Evolutionary conservation across 352 stramenopile genomes (phyloP).

Genomic region (Ophiocytium majus): DNA sequence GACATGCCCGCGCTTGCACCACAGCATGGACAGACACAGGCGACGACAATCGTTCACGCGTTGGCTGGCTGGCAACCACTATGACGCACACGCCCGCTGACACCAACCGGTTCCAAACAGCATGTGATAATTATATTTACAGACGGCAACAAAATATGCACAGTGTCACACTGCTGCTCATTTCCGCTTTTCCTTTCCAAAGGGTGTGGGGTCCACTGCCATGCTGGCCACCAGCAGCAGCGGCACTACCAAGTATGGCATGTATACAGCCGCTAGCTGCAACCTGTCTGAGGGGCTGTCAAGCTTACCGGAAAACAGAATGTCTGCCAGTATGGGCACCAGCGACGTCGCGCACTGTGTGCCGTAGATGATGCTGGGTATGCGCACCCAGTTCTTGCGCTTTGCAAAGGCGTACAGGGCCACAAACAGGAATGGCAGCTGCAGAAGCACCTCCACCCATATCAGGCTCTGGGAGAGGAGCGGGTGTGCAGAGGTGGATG

Average conservation of each 20-base stretch:
- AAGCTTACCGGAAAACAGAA: neutral
- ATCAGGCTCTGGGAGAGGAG: neutral
- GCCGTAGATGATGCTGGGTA: neutral
- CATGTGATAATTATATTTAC: too few relatives aligned
- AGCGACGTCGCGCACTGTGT: neutral
- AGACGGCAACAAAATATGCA: too few relatives aligned
- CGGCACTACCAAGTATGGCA: neutral
- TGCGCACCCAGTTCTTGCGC: neutral
- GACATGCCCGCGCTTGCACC: too few relatives aligned
- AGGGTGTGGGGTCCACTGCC: neutral
- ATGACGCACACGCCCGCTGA: too few relatives aligned
- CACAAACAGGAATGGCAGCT: neutral
- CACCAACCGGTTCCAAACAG: too few relatives aligned
- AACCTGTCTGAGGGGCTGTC: neutral
- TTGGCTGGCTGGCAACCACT: too few relatives aligned
- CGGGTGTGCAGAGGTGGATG: too few relatives aligned
- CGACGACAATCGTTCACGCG: too few relatives aligned
- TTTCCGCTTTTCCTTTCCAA: neutral
- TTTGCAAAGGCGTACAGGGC: neutral
- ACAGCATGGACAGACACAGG: too few relatives aligned
- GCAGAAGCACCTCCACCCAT: neutral
- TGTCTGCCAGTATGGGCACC: neutral
- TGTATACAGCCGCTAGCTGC: neutral
- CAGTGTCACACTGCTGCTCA: too few relatives aligned
- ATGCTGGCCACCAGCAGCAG: neutral